Conservation (phyloP, 176 grass and related monocot genomes). For the Aegilops sharonensis region DNA sequence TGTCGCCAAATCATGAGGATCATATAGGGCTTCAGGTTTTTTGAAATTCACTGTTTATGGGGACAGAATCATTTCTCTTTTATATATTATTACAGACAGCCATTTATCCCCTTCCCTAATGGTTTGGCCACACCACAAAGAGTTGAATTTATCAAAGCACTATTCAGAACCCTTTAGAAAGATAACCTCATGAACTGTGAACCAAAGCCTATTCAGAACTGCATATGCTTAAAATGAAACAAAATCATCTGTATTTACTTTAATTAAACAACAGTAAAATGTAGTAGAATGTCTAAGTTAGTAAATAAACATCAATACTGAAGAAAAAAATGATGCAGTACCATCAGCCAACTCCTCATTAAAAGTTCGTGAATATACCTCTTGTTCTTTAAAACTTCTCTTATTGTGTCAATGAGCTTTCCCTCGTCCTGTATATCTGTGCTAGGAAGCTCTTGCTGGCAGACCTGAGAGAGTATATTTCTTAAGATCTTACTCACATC, state of each 20-base stretch:
- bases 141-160: not conserved
- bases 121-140: not conserved
- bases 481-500: conserved; percentile 15
- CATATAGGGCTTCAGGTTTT: not conserved
- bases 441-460: not conserved
- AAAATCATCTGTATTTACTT: not conserved
- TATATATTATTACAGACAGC: not conserved
- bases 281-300: not conserved
- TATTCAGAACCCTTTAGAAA: not conserved
- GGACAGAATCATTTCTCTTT: not conserved
- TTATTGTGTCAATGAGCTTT: not conserved
- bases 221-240: not conserved
- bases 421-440: not conserved
- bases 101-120: not conserved
- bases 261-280: not conserved
- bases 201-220: not conserved
- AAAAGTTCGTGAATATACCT: not conserved
- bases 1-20: not conserved
- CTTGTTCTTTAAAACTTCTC: not conserved
- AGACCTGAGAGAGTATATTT: conserved; percentile 12
- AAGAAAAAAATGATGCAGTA: not conserved
- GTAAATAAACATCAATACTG: not conserved
- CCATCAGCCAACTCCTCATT: not conserved
- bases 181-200: not conserved
- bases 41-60: not conserved